phyloP scores from a whole-genome alignment of 257 asterid genomes.

The Nicotiana tabacum region DNA sequence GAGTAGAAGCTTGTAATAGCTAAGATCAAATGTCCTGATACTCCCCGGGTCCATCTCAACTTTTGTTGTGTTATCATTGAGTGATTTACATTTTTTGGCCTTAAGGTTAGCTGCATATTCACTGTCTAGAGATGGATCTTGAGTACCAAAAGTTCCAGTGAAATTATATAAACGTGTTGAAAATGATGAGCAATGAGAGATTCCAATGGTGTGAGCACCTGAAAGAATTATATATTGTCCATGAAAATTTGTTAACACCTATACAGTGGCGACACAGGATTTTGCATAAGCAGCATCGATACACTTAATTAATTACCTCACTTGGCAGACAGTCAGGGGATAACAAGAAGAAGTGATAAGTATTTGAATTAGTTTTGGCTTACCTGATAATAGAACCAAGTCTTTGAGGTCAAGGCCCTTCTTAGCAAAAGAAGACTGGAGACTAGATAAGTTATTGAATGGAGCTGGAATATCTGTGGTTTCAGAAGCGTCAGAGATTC shows the following conservation, averaged over 20 bases:
- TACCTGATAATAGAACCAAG: constrained; percentile 43
- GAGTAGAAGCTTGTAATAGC: constrained; percentile 50
- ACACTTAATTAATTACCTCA: no score
- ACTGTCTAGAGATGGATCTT: constrained; percentile 62
- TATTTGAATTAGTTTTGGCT: neutral
- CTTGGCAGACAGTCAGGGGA: no score
- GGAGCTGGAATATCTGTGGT: constrained; percentile 45
- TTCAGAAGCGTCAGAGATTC: constrained; percentile 36
- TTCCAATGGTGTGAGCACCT: constrained; percentile 83
- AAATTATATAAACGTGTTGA: constrained; percentile 52
- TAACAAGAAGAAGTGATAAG: no score
- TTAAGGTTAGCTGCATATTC: constrained; percentile 59
- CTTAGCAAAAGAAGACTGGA: constrained; percentile 40
- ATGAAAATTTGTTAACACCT: no score
- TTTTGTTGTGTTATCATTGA: constrained; percentile 31
- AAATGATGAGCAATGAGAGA: constrained; percentile 52
- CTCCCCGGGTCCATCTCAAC: constrained; percentile 78
- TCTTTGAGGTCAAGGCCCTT: constrained; percentile 46
- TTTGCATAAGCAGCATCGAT: no score
- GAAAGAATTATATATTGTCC: neutral
- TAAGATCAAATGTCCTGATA: constrained; percentile 58
- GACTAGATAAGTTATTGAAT: constrained; percentile 31
- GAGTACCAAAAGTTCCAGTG: constrained; percentile 43
- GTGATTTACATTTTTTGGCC: constrained; percentile 36
- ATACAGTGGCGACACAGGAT: no score